These are phyloP conservation scores for Streptanthus diversifolius DNA, from an alignment of 345 rosid species.

Conservation along the genomic window DNA sequence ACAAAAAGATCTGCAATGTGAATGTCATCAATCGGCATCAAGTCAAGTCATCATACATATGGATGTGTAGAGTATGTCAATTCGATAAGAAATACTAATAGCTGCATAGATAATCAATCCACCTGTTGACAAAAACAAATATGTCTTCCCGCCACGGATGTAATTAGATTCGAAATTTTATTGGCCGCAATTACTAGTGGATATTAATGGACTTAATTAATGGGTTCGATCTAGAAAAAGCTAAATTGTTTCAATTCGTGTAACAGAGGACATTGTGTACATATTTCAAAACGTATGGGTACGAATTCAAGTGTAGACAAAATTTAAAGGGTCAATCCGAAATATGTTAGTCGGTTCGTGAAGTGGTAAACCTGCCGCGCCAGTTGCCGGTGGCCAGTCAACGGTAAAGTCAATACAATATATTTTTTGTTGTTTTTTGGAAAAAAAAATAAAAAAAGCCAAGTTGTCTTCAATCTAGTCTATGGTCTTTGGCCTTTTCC, in stretches of 20 bases:
- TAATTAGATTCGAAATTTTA: background rate
- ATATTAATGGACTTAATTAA: background rate
- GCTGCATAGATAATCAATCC: background rate
- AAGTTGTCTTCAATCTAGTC: constrained; percentile 23
- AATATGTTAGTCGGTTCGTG: constrained; percentile 18
- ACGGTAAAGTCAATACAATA: constrained; percentile 30
- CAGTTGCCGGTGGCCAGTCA: constrained; percentile 36
- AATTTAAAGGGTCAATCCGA: background rate
- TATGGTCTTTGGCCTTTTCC: constrained; percentile 10
- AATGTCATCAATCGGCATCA: background rate
- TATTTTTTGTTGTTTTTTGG: background rate
- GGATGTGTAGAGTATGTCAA: background rate
- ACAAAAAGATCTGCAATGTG: background rate
- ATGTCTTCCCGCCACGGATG: background rate
- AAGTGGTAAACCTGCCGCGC: constrained; percentile 13
- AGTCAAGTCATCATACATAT: background rate
- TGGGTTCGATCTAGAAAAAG: background rate
- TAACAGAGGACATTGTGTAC: background rate
- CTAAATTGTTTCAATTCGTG: background rate
- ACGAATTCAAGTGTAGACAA: background rate
- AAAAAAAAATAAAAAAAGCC: background rate
- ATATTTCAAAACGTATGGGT: background rate
- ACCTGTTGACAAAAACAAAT: background rate
- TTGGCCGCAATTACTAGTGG: background rate
- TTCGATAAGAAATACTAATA: background rate